Percentiles rank a stretch among this genome's conserved stretches.
These are phyloP conservation scores for Cryptococcus amylolentus DNA, from an alignment of 1,284 basidiomycete species.

Conservation along the genomic window DNA sequence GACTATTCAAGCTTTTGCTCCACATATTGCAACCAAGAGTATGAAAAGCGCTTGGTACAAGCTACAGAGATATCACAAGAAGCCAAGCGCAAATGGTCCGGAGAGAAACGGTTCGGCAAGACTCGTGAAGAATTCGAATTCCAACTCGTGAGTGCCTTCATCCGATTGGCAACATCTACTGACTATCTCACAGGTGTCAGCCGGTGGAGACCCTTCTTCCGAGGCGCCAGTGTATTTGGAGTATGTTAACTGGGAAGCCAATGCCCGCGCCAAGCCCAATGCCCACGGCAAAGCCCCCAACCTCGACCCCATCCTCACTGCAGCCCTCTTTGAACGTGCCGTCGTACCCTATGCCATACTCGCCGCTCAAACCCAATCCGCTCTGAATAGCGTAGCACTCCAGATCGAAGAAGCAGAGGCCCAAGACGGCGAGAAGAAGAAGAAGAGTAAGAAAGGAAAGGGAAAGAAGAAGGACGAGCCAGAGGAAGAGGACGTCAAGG, in stretches of 20 bases:
- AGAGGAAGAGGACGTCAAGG: slow-evolving; percentile 50
- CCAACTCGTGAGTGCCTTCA: slow-evolving; percentile 28
- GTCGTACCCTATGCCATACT: slow-evolving; percentile 57
- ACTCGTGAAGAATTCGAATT: slow-evolving; percentile 43
- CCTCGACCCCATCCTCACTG: slow-evolving; percentile 59
- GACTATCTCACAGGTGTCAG: neutral
- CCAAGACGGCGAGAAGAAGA: neutral
- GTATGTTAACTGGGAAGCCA: slow-evolving; percentile 46
- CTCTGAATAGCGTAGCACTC: neutral
- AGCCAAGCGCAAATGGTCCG: slow-evolving; percentile 47
- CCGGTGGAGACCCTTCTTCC: slow-evolving; percentile 1
- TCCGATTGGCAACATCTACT: neutral
- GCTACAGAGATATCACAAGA: slow-evolving; percentile 67
- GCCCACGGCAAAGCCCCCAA: slow-evolving; percentile 19
- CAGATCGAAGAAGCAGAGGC: neutral
- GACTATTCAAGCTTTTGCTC: slow-evolving; percentile 84
- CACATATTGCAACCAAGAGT: slow-evolving; percentile 64
- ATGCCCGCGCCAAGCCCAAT: slow-evolving; percentile 56
- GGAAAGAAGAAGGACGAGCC: slow-evolving; percentile 38
- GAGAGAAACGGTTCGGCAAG: slow-evolving; percentile 37
- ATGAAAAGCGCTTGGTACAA: slow-evolving; percentile 68
- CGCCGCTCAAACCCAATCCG: slow-evolving; percentile 52
- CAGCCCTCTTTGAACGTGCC: slow-evolving; percentile 70
- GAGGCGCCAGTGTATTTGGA: slow-evolving; percentile 24
- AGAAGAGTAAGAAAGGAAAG: slow-evolving; percentile 55